Conservation (phyloP, 371 early-diverging fungal species). For the Rhizomucor pusillus region DNA sequence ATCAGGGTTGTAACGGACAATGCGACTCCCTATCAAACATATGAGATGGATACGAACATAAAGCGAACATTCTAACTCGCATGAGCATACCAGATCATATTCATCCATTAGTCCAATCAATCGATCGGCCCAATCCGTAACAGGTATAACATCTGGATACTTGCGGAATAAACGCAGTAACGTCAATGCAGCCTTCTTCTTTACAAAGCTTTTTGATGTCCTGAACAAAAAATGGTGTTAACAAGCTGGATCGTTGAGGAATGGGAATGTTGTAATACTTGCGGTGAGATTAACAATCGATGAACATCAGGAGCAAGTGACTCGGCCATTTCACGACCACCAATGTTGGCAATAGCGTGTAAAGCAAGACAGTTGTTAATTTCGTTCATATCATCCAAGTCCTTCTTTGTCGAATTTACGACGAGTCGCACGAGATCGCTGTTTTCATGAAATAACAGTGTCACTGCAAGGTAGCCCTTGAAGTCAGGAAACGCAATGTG, state of each 20-base stretch:
- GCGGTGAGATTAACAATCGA: slow-evolving; percentile 79
- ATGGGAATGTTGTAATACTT: slow-evolving; percentile 25
- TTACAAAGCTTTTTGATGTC: slow-evolving; percentile 79
- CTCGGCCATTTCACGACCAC: slow-evolving; percentile 91
- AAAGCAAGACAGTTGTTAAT: slow-evolving; percentile 89
- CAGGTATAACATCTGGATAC: slow-evolving; percentile 87
- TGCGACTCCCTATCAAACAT: slow-evolving; percentile 72
- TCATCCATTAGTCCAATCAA: slow-evolving; percentile 83
- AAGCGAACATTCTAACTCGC: not conserved
- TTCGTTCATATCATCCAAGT: slow-evolving; percentile 88
- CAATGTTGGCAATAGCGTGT: slow-evolving; percentile 94
- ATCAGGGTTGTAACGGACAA: slow-evolving; percentile 82
- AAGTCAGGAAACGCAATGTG: not conserved
- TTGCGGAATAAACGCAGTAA: slow-evolving; percentile 86
- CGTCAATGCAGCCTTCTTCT: slow-evolving; percentile 96
- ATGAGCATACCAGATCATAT: slow-evolving; percentile 69
- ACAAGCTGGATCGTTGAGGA: too few species aligned
- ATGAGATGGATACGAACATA: not conserved
- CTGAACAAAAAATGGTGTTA: slow-evolving; percentile 26
- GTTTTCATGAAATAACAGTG: slow-evolving; percentile 86
- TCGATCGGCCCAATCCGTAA: slow-evolving; percentile 85
- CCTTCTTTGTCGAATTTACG: slow-evolving; percentile 84
- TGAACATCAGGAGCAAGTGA: slow-evolving; percentile 81
- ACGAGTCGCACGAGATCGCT: slow-evolving; percentile 81
- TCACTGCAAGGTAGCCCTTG: slow-evolving; percentile 94